Evolutionary conservation across 2,329 filamentous ascomycete genomes (phyloP).

Genomic region (Nemania diffusa): DNA sequence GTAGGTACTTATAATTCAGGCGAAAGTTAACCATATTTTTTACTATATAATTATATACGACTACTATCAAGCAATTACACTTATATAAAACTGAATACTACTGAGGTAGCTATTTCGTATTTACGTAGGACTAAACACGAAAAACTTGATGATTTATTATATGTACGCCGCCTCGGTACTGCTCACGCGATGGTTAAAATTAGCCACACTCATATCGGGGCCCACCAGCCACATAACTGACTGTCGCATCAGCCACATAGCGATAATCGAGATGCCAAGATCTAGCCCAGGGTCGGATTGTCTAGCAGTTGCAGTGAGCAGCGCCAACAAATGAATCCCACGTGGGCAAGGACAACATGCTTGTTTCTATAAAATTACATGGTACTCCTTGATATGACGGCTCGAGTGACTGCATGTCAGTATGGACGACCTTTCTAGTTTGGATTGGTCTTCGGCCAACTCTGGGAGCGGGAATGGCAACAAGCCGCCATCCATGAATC

Average conservation of each 20-base stretch:
- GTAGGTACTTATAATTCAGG: no score
- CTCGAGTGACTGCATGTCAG: slow-evolving; percentile 29
- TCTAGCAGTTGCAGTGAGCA: slow-evolving; percentile 5
- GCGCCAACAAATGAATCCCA: slow-evolving; percentile 21
- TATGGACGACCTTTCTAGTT: slow-evolving; percentile 51
- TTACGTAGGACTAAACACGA: no score
- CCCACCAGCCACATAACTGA: background rate
- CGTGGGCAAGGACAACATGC: slow-evolving; percentile 24
- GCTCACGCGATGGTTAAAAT: no score
- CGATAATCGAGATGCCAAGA: slow-evolving; percentile 21
- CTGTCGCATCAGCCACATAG: slow-evolving; percentile 19
- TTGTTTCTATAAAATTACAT: slow-evolving; percentile 35
- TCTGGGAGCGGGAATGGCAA: slow-evolving; percentile 38
- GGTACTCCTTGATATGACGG: slow-evolving; percentile 46
- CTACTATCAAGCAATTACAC: no score
- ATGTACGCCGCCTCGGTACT: no score
- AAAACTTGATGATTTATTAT: no score
- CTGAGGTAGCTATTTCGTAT: no score
- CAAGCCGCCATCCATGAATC: slow-evolving; percentile 45
- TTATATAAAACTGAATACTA: no score
- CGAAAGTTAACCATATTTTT: no score
- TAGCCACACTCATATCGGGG: slow-evolving; percentile 25
- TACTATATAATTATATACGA: no score
- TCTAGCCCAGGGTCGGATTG: slow-evolving; percentile 9
- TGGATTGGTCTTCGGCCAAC: slow-evolving; percentile 50